phyloP scores from a whole-genome alignment of 2,329 filamentous ascomycete genomes.

The Fusarium buharicum region DNA sequence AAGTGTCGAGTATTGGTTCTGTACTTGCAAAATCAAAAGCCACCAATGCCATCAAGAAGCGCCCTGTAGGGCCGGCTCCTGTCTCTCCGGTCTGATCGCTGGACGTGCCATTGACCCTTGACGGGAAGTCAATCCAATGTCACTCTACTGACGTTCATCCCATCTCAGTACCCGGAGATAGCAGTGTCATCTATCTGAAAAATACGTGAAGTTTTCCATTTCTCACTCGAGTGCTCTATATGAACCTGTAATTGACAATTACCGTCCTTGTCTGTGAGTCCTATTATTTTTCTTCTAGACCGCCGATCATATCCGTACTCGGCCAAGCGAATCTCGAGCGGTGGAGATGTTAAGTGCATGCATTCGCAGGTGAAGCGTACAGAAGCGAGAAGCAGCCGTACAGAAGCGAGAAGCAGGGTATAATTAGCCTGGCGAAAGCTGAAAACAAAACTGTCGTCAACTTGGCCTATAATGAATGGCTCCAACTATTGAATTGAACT shows the following conservation, averaged over 20 bases:
- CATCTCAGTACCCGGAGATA: not conserved
- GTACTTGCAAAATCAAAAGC: slow-evolving; percentile 9
- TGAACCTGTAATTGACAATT: too few relatives aligned
- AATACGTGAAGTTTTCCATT: slow-evolving; percentile 13
- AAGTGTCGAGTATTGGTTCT: not conserved
- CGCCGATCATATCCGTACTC: slow-evolving; percentile 2
- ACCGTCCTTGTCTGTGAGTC: too few relatives aligned
- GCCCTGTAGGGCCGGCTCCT: slow-evolving; percentile 5
- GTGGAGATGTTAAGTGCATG: slow-evolving; percentile 21
- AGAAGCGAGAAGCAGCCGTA: not conserved
- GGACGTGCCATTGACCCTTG: not conserved
- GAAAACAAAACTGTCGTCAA: not conserved
- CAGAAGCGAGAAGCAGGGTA: slow-evolving; percentile 29
- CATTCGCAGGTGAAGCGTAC: slow-evolving; percentile 14
- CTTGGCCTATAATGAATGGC: not conserved
- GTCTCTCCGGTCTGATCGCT: not conserved
- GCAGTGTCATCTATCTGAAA: slow-evolving; percentile 24
- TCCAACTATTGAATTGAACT: slow-evolving; percentile 7
- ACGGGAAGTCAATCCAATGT: slow-evolving; percentile 11
- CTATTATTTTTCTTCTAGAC: too few relatives aligned
- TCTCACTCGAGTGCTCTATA: not conserved
- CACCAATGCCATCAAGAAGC: slow-evolving; percentile 12
- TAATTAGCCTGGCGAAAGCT: slow-evolving; percentile 11
- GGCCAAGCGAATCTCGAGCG: slow-evolving; percentile 7
- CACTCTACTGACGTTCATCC: slow-evolving; percentile 4